Conservation (phyloP, 2,329 filamentous ascomycete species). For the Chaetomium olivaceum region DNA sequence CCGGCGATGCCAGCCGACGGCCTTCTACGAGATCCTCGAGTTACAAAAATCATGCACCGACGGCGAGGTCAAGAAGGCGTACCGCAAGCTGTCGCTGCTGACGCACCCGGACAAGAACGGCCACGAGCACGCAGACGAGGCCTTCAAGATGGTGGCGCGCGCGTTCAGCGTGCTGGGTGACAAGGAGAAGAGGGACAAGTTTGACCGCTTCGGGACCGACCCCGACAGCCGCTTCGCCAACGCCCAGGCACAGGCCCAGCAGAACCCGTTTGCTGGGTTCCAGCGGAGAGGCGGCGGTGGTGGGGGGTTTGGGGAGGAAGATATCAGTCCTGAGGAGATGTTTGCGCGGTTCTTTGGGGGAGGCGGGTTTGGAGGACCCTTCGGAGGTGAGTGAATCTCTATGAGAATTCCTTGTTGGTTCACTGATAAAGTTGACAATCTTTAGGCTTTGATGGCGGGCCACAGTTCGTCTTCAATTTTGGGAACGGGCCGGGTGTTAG, state of each 20-base stretch:
- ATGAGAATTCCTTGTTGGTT: background rate
- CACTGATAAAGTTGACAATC: background rate
- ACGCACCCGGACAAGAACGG: conserved; percentile 99
- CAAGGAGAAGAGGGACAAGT: conserved; percentile 87
- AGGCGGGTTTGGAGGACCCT: conserved; percentile 65
- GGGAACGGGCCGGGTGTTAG: conserved; percentile 86
- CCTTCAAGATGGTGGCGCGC: conserved; percentile 95
- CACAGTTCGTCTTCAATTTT: conserved; percentile 93
- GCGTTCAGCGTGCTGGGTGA: conserved; percentile 94
- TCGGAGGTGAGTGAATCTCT: conserved; percentile 41
- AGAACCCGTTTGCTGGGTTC: conserved; percentile 66
- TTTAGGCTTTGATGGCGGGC: conserved; percentile 70
- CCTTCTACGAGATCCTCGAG: conserved; percentile 93
- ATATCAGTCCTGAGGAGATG: conserved; percentile 90
- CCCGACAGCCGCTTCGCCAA: conserved; percentile 83
- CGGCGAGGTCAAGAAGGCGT: conserved; percentile 93
- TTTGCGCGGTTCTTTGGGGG: conserved; percentile 96
- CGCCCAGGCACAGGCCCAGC: conserved; percentile 57
- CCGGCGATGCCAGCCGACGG: conserved; percentile 76
- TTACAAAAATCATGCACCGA: conserved; percentile 69
- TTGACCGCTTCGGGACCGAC: conserved; percentile 85
- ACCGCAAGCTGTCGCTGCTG: conserved; percentile 87
- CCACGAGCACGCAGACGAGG: conserved; percentile 91
- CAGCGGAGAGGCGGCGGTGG: conserved; percentile 44
- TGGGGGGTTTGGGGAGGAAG: conserved; percentile 73